A percentile compares a stretch with the other conserved stretches of the same genome.
phyloP scores from a whole-genome alignment of 345 rosid species.

The Populus davidiana region DNA sequence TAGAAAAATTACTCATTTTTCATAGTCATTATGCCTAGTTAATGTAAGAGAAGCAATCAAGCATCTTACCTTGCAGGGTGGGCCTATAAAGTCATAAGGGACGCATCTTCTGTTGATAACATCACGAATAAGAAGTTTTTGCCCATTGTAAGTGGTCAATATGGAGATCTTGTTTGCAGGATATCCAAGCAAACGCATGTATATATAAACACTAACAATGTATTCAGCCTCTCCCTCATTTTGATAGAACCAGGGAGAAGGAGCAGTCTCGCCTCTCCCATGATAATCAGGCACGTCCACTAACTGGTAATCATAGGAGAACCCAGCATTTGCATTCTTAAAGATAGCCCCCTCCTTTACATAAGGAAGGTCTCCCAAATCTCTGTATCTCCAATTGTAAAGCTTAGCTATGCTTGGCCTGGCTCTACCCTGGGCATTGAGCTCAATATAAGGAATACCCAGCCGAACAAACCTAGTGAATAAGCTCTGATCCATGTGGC shows the following conservation, averaged over 20 bases:
- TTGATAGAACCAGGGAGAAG: conserved; percentile 99
- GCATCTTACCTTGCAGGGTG: conserved; percentile 79
- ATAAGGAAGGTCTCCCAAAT: conserved; percentile 86
- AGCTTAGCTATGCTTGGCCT: conserved; percentile 92
- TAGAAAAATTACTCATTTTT: neutral
- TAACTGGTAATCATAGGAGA: conserved; percentile 87
- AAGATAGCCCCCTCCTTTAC: conserved; percentile 67
- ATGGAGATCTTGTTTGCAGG: conserved; percentile 94
- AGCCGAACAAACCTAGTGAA: conserved; percentile 97
- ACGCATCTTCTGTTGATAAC: conserved; percentile 85
- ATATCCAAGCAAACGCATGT: conserved; percentile 91
- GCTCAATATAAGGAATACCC: conserved; percentile 97
- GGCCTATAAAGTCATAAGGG: conserved; percentile 83
- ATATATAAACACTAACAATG: conserved; percentile 91
- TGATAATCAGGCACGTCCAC: conserved; percentile 87
- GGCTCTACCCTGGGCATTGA: conserved; percentile 99
- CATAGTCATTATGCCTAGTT: neutral
- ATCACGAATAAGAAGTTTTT: conserved; percentile 97
- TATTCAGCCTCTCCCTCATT: conserved; percentile 99
- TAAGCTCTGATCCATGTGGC: conserved; percentile 99
- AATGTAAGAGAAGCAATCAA: neutral
- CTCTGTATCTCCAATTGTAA: conserved; percentile 97
- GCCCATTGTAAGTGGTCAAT: conserved; percentile 96
- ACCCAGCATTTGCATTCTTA: conserved; percentile 85
- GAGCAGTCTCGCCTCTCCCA: conserved; percentile 89